Evolutionary conservation across 2,329 filamentous ascomycete species (phyloP), one percentile per base, ranked within the genome.

Genomic region (Epichloe bromicola): DNA sequence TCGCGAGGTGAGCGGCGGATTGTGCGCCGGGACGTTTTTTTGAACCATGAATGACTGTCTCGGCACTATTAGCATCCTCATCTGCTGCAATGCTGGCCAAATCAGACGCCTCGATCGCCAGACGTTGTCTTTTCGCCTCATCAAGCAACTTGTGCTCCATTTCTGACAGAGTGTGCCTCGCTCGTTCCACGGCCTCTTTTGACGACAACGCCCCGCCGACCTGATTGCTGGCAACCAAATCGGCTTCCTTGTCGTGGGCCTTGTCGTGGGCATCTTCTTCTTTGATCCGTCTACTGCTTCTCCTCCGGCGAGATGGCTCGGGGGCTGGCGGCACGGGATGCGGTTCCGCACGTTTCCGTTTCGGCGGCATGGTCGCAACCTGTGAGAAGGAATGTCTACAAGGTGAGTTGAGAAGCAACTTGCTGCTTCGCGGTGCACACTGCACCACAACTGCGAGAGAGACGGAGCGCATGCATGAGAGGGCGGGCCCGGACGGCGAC

Each of bases 61-160:
- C 37, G 19, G 19, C 12, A 6, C 42, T 23, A 1, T 50, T 12
- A 19, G 23, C 39, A 15, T 34, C 43, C 17, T 50, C 46, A 2
- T n/a, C 15, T 3, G 36, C 6, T 2, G 50, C 19, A 23, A 38
- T 33, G 17, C 20, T 41, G 0, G 49, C 38, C 5, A 70, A 51
- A 4, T 65, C 56, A 5, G 70, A 73, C 33, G 67, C 64, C 52
- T 74, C 66, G 3, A 78, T 55, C n/a, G 71, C 71, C 0, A 70
- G 57, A 37, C 75, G 73, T 54, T 78, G 74, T 20, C 61, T 65
- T 51, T 73, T 72, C 10, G 70, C 68, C 5, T 66, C 67, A 4
- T 62, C 64, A 30, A 69, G 67, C 3, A 78, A 59, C n/a, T 65
- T 63, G 15, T 68, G 61, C 44, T 78, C 75, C 72, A 78, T 76